Evolutionary conservation across 495 filamentous ascomycete genomes (phyloP).

Genomic region (Hyaloscypha hepaticicola): DNA sequence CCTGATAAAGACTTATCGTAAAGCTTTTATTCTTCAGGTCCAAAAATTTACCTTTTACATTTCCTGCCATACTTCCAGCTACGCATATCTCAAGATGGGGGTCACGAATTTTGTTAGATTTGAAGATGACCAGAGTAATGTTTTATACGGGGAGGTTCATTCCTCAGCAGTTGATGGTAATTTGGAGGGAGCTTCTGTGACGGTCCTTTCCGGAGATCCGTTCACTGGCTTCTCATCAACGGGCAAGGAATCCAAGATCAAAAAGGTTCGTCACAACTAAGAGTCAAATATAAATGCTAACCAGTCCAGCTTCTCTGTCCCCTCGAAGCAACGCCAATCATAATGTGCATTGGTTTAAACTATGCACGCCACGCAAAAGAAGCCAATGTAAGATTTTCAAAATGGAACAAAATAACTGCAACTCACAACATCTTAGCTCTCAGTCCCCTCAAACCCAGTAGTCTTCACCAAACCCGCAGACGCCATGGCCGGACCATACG

Average conservation of each 20-base stretch:
- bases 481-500: constrained; percentile 23
- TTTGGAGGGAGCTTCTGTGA: constrained; percentile 7
- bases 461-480: constrained; percentile 28
- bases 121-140: constrained; percentile 25
- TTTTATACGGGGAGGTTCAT: constrained; percentile 23
- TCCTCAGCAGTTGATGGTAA: background rate
- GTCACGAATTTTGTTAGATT: background rate
- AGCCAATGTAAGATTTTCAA: constrained; percentile 13
- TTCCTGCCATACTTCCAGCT: too few relatives aligned
- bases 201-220: constrained; percentile 16
- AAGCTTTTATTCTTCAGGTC: too few relatives aligned
- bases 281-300: background rate
- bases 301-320: constrained; percentile 2
- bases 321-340: constrained; percentile 1
- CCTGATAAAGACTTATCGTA: too few relatives aligned
- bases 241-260: constrained; percentile 4
- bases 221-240: constrained; percentile 8
- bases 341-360: constrained; percentile 16
- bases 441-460: constrained; percentile 13
- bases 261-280: constrained; percentile 5
- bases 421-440: constrained; percentile 14
- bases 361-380: constrained; percentile 8
- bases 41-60: too few relatives aligned
- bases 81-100: too few relatives aligned
- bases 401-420: background rate